These are phyloP conservation scores for Luffa aegyptiaca DNA, from an alignment of 306 rosid species.

Conservation along the genomic window DNA sequence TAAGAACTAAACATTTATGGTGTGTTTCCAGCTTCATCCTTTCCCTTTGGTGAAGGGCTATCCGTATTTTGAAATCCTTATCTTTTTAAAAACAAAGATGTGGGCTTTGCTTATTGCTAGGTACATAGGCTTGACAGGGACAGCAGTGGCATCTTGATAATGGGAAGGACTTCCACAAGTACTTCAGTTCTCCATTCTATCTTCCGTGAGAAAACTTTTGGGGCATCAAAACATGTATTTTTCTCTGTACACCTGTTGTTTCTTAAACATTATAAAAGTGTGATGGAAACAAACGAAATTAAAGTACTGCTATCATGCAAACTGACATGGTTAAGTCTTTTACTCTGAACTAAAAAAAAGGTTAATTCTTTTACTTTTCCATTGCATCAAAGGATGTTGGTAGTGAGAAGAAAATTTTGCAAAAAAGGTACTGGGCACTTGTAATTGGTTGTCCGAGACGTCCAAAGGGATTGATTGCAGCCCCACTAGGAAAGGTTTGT, in stretches of 20 bases:
- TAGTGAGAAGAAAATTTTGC: constrained; percentile 38
- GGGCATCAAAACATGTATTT: constrained; percentile 54
- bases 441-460: constrained; percentile 85
- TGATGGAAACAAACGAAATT: background rate
- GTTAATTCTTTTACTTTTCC: constrained; percentile 6
- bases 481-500: constrained; percentile 79
- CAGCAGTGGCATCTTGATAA: constrained; percentile 73
- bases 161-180: constrained; percentile 84
- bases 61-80: background rate
- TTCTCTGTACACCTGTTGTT: background rate
- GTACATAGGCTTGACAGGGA: constrained; percentile 90
- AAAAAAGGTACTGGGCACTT: constrained; percentile 73
- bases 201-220: constrained; percentile 70
- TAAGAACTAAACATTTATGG: background rate
- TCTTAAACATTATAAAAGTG: background rate
- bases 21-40: background rate
- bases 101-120: constrained; percentile 24
- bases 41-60: background rate
- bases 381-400: constrained; percentile 13
- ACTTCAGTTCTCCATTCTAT: constrained; percentile 68
- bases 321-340: background rate
- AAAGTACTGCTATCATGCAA: background rate
- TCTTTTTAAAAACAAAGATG: background rate
- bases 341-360: background rate
- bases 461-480: constrained; percentile 50